phyloP scores from a whole-genome alignment of 1,284 basidiomycete genomes.

The Xanthoconium separans region DNA sequence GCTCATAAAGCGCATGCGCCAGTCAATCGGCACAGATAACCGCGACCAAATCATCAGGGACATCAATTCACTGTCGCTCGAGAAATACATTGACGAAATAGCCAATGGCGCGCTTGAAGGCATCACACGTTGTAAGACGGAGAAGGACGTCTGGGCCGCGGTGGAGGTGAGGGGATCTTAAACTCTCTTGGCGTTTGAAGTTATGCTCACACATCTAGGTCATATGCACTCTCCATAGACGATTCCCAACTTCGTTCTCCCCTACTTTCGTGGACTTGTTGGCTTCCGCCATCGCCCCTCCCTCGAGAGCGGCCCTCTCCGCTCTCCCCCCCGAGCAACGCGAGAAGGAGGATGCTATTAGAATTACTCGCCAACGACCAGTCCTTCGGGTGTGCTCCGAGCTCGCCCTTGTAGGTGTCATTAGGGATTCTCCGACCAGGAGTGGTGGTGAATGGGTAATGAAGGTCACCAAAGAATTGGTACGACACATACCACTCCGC shows the following conservation, averaged over 20 bases:
- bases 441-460: constrained; percentile 87
- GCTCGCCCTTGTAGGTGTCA: constrained; percentile 83
- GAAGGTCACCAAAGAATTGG: constrained; percentile 79
- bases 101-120: constrained; percentile 88
- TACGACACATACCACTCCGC: constrained; percentile 38
- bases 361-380: constrained; percentile 82
- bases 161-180: constrained; percentile 69
- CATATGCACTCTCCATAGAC: constrained; percentile 85
- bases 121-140: constrained; percentile 79
- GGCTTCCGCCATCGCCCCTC: constrained; percentile 63
- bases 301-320: constrained; percentile 59
- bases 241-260: constrained; percentile 82
- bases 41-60: constrained; percentile 89
- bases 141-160: constrained; percentile 88
- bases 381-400: constrained; percentile 87
- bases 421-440: constrained; percentile 61
- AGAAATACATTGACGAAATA: constrained; percentile 97
- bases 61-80: constrained; percentile 83
- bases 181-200: background rate
- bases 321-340: constrained; percentile 73
- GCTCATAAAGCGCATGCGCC: constrained; percentile 86
- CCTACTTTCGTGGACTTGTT: constrained; percentile 69
- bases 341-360: constrained; percentile 88
- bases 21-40: constrained; percentile 76
- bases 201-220: constrained; percentile 49